Evolutionary conservation across 176 grass and related monocot genomes (phyloP).

Genomic region (Oryza meyeriana): DNA sequence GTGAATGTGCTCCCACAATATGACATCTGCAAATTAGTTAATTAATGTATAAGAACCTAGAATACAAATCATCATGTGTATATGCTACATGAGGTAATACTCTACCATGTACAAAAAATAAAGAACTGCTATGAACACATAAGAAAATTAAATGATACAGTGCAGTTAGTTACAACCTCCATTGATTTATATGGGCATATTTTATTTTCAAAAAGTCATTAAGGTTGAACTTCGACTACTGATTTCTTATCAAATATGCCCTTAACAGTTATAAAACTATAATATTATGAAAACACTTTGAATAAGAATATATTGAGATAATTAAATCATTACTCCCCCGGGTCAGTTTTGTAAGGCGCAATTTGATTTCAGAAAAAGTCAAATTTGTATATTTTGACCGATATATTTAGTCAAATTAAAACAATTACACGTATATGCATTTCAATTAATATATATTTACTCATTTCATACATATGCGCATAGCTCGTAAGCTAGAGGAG

Average conservation of each 20-base stretch:
- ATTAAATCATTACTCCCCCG: not conserved
- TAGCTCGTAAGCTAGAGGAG: not conserved
- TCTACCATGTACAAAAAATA: no score
- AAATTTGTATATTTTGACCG: not conserved
- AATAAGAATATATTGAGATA: not conserved
- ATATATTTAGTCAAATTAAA: not conserved
- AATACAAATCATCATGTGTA: not conserved
- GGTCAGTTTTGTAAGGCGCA: not conserved
- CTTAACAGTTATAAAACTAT: no score
- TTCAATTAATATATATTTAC: not conserved
- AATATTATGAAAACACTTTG: not conserved
- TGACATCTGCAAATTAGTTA: conserved; percentile 42
- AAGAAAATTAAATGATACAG: not conserved
- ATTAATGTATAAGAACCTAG: not conserved
- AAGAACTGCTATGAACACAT: not conserved
- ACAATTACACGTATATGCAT: not conserved
- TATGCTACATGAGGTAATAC: no score
- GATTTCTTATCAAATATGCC: no score
- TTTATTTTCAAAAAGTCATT: not conserved
- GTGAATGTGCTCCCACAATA: conserved; percentile 49
- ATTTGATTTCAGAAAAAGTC: not conserved
- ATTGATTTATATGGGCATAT: not conserved
- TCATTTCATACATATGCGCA: not conserved
- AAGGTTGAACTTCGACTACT: no score
- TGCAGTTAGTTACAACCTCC: not conserved